Conservation (phyloP, 371 early-diverging fungal species). For the Circinella minor region DNA sequence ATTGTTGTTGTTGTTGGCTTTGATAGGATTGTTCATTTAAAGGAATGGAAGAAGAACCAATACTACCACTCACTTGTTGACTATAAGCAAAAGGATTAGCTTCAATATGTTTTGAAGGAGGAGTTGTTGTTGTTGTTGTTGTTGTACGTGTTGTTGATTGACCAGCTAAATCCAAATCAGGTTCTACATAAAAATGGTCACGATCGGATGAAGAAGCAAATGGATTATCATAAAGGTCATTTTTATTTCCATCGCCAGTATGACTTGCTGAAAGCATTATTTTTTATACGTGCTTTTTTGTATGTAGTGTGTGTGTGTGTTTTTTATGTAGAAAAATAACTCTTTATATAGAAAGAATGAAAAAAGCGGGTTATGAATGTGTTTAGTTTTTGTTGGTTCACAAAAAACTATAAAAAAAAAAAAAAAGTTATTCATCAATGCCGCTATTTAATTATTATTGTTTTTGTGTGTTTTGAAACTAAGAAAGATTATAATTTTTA, state of each 20-base stretch:
- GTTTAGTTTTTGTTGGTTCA: too few relatives aligned
- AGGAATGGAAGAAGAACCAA: constrained; percentile 20
- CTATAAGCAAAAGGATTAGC: constrained; percentile 24
- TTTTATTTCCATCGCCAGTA: background rate
- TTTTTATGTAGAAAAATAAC: too few relatives aligned
- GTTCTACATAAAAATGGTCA: constrained; percentile 26
- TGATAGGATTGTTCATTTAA: background rate
- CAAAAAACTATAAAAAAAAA: too few relatives aligned
- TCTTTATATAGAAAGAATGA: too few relatives aligned
- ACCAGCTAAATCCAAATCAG: constrained; percentile 35
- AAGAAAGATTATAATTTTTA: too few relatives aligned
- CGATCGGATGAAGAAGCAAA: constrained; percentile 22
- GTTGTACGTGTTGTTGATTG: constrained; percentile 27
- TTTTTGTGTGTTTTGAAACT: too few relatives aligned
- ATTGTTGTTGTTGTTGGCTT: background rate
- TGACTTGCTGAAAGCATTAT: constrained; percentile 23
- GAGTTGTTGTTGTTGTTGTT: constrained; percentile 18
- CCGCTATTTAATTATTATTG: too few relatives aligned
- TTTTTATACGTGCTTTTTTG: background rate
- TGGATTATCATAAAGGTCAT: constrained; percentile 24
- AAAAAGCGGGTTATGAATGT: too few relatives aligned
- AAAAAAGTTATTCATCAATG: too few relatives aligned
- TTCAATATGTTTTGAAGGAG: constrained; percentile 10
- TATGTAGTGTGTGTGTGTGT: background rate
- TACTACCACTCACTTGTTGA: constrained; percentile 27